These are phyloP conservation scores for Mucor irregularis DNA, from an alignment of 371 early-diverging fungal genomes.

Conservation along the genomic window DNA sequence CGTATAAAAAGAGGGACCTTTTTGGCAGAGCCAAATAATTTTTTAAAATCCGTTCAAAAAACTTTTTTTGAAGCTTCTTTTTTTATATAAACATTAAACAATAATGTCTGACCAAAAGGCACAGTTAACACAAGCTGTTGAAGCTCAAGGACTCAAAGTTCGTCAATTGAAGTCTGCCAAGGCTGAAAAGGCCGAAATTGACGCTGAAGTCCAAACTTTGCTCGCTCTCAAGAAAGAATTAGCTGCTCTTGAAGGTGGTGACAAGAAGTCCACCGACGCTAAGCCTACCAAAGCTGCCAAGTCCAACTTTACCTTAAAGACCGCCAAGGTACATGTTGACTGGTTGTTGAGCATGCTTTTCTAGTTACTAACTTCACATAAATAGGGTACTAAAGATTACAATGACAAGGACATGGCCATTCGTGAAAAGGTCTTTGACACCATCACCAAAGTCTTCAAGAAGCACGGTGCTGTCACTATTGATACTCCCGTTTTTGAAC, in stretches of 20 bases:
- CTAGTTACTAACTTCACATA: neutral
- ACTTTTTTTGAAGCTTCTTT: neutral
- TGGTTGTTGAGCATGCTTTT: neutral
- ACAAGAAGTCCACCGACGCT: constrained; percentile 1
- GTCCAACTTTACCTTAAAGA: constrained; percentile 63
- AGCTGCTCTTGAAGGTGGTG: constrained; percentile 42
- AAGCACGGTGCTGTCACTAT: constrained; percentile 97
- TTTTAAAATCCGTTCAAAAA: neutral
- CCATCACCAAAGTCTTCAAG: constrained; percentile 87
- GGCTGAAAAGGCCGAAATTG: constrained; percentile 60
- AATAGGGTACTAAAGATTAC: constrained; percentile 96
- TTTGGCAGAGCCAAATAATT: no score
- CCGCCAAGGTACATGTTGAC: constrained; percentile 61
- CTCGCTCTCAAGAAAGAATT: constrained; percentile 64
- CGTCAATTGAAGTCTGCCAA: constrained; percentile 62
- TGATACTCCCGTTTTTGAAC: constrained; percentile 99
- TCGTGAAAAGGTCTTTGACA: constrained; percentile 89
- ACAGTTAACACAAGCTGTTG: constrained; percentile 57
- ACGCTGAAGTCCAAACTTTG: constrained; percentile 59
- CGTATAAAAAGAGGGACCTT: no score
- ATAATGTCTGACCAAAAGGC: constrained; percentile 22
- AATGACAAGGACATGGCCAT: constrained; percentile 93
- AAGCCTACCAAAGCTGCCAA: constrained; percentile 27
- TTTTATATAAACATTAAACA: neutral
- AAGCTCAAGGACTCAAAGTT: constrained; percentile 62